Evolutionary conservation across 169 alveolate species (phyloP), one percentile per base, ranked within the genome.

Genomic region (Plasmodium vivax): DNA sequence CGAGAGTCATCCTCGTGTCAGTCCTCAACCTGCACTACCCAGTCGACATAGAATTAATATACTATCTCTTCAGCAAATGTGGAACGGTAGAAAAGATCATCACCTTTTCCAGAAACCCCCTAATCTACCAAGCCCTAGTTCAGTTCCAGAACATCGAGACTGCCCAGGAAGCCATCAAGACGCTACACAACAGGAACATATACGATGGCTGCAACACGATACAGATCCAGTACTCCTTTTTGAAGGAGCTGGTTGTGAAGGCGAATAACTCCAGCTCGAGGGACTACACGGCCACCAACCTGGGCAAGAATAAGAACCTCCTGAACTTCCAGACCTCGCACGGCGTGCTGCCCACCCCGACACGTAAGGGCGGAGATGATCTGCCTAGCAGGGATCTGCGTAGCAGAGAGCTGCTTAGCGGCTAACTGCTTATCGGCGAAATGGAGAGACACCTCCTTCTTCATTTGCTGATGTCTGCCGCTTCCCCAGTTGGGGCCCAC

Each of bases 131-230:
- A 93, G 97, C 97, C 38, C 45, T 96, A 77, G 92, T 96, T 14
- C 97, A 96, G 83, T 93, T 93, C 73, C 82, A 80, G 74, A 71
- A 45, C 34, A 41, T 93, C 2, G 95, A 84, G 34, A 93, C 95
- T 80, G 96, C 97, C 23, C 92, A 88, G 9, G 95, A 93, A 23
- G 97, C 97, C 82, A 85, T 96, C 19, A 88, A 73, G 81, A 77
- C 88, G 7, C 83, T 96, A 43, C 95, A 96, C 74, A 93, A 90
- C 41, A 72, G 97, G 51, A 96, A 94, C 54, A 94, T 96, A 58
- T 96, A 96, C 93, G 96, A 92, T 84, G 97, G 95, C 16, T 94
- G 97, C 75, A 96, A 96, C 85, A 94, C 97, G 7, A 75, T 94
- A 27, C 96, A 96, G 83, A 91, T 96, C 0, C 96, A 92, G 82